A percentile compares a stretch with the other conserved stretches of the same genome.
Evolutionary conservation across 2,329 filamentous ascomycete species (phyloP).

Genomic region (Colletotrichum neosansevieriae): DNA sequence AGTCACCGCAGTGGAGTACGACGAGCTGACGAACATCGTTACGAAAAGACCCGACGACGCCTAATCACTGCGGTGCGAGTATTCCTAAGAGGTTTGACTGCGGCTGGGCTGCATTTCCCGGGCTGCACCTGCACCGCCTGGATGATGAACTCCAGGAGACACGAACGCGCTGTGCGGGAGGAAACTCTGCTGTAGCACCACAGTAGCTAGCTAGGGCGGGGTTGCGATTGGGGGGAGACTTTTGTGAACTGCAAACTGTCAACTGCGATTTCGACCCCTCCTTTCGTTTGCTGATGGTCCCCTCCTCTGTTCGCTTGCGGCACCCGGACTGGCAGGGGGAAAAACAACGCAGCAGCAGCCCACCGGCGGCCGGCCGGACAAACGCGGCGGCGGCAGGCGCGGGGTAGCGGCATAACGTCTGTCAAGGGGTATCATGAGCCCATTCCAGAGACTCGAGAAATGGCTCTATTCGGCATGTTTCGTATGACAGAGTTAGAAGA

Average conservation of each 20-base stretch:
- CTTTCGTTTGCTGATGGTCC: background rate
- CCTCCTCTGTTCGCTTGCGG: slow-evolving; percentile 13
- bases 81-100: background rate
- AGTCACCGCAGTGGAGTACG: background rate
- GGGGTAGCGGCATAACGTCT: background rate
- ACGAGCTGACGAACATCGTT: background rate
- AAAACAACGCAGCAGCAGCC: slow-evolving; percentile 3
- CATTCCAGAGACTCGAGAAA: slow-evolving; percentile 5
- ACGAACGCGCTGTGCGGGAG: background rate
- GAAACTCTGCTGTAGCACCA: background rate
- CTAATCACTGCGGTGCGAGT: slow-evolving; percentile 18
- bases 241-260: slow-evolving; percentile 8
- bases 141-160: background rate
- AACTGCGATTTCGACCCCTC: background rate
- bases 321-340: slow-evolving; percentile 14
- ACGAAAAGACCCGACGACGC: background rate
- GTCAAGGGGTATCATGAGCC: slow-evolving; percentile 12
- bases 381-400: slow-evolving; percentile 16
- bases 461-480: background rate
- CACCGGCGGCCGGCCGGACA: slow-evolving; percentile 8
- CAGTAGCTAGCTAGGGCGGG: too few relatives aligned
- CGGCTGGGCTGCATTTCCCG: background rate
- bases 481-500: background rate
- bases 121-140: slow-evolving; percentile 1
- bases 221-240: too few relatives aligned